A percentile compares a stretch with the other conserved stretches of the same genome.
These are phyloP conservation scores for Eragrostis nindensis DNA, from an alignment of 176 grass and related monocot genomes.

Conservation along the genomic window DNA sequence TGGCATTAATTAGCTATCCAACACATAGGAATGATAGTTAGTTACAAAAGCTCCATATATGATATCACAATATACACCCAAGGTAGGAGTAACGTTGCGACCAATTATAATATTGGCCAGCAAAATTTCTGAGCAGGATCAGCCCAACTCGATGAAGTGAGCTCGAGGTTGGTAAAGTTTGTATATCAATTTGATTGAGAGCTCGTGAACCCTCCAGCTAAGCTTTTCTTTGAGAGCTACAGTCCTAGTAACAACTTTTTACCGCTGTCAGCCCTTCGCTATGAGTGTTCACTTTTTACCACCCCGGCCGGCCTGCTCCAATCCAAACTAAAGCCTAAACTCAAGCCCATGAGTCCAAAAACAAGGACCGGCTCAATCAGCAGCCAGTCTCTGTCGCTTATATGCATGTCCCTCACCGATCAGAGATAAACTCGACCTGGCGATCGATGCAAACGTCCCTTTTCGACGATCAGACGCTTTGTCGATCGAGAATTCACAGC, in stretches of 20 bases:
- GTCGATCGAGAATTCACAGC: constrained; percentile 25
- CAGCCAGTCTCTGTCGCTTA: neutral
- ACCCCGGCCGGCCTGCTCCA: neutral
- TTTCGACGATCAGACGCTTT: constrained; percentile 1
- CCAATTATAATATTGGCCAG: too few relatives aligned
- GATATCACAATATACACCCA: too few relatives aligned
- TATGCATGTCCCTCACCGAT: neutral
- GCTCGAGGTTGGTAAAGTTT: neutral
- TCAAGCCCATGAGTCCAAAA: constrained; percentile 15
- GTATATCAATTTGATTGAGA: neutral
- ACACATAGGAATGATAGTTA: too few relatives aligned
- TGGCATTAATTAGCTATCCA: too few relatives aligned
- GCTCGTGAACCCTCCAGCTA: neutral
- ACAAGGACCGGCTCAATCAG: neutral
- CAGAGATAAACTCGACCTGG: neutral
- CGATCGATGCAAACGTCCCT: neutral
- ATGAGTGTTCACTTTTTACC: neutral
- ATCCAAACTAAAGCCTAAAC: constrained; percentile 23
- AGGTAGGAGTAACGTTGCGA: too few relatives aligned
- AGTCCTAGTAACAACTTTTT: neutral
- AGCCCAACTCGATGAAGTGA: too few relatives aligned
- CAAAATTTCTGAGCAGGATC: too few relatives aligned
- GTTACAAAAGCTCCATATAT: too few relatives aligned
- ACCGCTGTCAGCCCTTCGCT: neutral
- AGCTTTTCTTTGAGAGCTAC: neutral